Evolutionary conservation across 352 stramenopile species (phyloP).

Genomic region (Phytophthora cactorum): DNA sequence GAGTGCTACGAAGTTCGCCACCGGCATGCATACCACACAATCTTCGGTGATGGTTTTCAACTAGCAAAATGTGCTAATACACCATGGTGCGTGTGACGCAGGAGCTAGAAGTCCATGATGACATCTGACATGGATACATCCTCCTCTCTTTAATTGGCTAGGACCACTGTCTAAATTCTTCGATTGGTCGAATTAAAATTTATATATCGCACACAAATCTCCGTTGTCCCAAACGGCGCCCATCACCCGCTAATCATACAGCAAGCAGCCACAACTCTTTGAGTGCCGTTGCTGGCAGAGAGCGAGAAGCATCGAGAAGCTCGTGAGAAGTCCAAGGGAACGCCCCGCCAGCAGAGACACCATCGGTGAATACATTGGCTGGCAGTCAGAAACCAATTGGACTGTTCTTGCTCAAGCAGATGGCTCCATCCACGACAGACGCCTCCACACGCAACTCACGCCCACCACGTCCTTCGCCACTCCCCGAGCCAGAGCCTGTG

Average conservation of each 20-base stretch:
- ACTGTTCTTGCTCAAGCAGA: constrained; percentile 34
- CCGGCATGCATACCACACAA: background rate
- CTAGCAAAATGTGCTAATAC: constrained; percentile 19
- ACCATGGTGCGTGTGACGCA: constrained; percentile 6
- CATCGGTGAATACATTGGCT: background rate
- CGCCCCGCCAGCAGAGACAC: background rate
- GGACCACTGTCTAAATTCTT: background rate
- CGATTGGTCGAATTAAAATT: constrained; percentile 12
- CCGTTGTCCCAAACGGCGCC: constrained; percentile 10
- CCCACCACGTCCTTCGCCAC: constrained; percentile 24
- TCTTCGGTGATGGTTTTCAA: background rate
- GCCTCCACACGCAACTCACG: constrained; percentile 9
- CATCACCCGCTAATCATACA: constrained; percentile 13
- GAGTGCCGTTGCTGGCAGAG: constrained; percentile 21
- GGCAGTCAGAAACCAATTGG: constrained; percentile 22
- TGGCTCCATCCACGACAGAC: constrained; percentile 21
- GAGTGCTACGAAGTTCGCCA: background rate
- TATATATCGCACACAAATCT: background rate
- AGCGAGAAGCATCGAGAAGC: constrained; percentile 7
- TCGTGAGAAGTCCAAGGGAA: background rate
- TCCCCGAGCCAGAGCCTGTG: constrained; percentile 21
- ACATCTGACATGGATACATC: constrained; percentile 16
- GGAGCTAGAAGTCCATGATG: constrained; percentile 9
- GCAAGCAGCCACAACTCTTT: constrained; percentile 5
- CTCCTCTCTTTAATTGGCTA: background rate